Evolutionary conservation across 106 monocot species (phyloP).

Genomic region (Dendrobium nobile): DNA sequence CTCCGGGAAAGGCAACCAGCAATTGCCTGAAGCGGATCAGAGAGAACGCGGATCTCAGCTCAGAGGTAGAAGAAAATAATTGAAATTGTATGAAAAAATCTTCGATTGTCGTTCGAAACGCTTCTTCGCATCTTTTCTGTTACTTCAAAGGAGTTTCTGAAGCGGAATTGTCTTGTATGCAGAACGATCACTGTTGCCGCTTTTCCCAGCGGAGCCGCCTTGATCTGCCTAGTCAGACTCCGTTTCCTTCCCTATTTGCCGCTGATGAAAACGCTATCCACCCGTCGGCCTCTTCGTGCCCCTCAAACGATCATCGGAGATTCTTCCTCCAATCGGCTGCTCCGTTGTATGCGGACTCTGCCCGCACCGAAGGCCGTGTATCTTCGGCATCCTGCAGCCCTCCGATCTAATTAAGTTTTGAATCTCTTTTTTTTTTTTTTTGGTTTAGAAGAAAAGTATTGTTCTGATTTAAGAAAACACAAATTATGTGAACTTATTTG

Average conservation of each 20-base stretch:
- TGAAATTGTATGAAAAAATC: too few relatives aligned
- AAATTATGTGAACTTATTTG: too few relatives aligned
- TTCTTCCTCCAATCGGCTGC: background rate
- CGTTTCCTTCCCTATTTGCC: background rate
- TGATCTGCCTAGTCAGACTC: background rate
- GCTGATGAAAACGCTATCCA: background rate
- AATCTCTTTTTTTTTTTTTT: too few relatives aligned
- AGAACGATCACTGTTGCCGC: background rate
- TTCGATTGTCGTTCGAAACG: background rate
- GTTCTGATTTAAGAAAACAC: too few relatives aligned
- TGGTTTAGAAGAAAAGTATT: too few relatives aligned
- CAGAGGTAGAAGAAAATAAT: background rate
- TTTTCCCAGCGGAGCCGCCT: background rate
- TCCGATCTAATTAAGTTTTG: background rate
- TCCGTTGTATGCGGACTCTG: background rate
- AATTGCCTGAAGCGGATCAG: background rate
- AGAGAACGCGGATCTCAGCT: background rate
- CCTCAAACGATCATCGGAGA: background rate
- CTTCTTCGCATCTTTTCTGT: background rate
- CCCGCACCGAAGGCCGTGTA: background rate
- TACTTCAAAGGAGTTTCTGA: background rate
- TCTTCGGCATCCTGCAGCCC: background rate
- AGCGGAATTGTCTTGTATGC: too few relatives aligned
- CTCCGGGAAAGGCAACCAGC: background rate
- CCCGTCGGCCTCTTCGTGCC: background rate